Conservation (phyloP, 345 rosid species). For the Garcia nutans region DNA sequence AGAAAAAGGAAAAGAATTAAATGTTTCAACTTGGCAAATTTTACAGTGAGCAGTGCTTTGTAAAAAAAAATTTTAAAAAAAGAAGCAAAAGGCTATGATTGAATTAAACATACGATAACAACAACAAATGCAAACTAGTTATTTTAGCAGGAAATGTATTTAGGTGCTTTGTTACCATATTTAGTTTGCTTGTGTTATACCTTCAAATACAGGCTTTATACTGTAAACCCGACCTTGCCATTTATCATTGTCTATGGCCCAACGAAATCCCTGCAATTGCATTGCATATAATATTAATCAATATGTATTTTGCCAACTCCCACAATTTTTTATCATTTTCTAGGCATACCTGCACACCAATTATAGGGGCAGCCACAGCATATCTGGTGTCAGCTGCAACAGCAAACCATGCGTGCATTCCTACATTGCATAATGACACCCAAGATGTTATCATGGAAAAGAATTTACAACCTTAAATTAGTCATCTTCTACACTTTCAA, state of each 20-base stretch:
- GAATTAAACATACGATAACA: neutral
- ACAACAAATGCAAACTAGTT: neutral
- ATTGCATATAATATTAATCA: conserved; percentile 12
- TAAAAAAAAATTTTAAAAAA: no score
- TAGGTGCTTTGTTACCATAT: neutral
- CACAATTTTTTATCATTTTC: neutral
- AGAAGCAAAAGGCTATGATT: neutral
- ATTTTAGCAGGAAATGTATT: neutral
- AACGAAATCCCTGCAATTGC: conserved; percentile 63
- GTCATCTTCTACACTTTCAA: conserved; percentile 6
- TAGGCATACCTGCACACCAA: conserved; percentile 74
- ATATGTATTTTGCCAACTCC: neutral
- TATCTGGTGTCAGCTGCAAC: conserved; percentile 75
- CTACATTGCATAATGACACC: conserved; percentile 38
- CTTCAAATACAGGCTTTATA: conserved; percentile 79
- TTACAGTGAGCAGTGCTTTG: neutral
- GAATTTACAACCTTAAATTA: conserved; percentile 5
- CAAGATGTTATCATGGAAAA: conserved; percentile 10
- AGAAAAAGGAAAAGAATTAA: neutral
- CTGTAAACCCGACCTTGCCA: conserved; percentile 88
- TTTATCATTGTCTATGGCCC: conserved; percentile 81
- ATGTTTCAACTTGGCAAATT: neutral
- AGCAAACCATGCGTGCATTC: conserved; percentile 98
- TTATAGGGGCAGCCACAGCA: conserved; percentile 66
- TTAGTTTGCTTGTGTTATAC: conserved; percentile 30